Conservation (phyloP, 139 green algal species). For the Haematococcus lacustris region DNA sequence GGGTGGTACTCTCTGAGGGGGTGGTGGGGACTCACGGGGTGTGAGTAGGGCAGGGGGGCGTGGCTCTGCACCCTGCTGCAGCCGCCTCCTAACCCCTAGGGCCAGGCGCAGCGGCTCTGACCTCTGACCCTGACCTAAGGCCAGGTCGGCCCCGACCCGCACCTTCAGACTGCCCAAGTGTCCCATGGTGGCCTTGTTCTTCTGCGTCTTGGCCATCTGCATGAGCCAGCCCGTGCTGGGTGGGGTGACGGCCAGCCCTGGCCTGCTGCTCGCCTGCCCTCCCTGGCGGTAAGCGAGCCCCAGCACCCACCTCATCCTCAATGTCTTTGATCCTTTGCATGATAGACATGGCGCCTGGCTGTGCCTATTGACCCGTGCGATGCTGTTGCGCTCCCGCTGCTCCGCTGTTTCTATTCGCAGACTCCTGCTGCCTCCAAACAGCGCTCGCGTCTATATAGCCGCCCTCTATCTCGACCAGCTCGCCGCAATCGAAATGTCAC, state of each 20-base stretch:
- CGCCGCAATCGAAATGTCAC: background rate
- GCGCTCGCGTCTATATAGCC: no score
- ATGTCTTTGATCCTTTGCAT: constrained; percentile 69
- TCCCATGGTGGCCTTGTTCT: constrained; percentile 93
- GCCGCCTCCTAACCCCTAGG: no score
- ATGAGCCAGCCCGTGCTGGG: background rate
- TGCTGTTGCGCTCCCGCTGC: background rate
- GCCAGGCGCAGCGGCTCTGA: no score
- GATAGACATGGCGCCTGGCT: background rate
- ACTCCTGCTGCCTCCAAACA: no score
- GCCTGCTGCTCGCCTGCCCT: background rate
- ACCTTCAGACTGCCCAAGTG: constrained; percentile 93
- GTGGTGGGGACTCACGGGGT: no score
- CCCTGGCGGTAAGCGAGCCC: background rate
- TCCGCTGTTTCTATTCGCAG: no score
- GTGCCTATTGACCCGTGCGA: background rate
- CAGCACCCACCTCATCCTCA: constrained; percentile 57
- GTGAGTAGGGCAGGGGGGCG: no score
- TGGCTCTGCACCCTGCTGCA: background rate
- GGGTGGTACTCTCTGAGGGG: background rate
- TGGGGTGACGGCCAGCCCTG: background rate
- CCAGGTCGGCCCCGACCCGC: background rate
- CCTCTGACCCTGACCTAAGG: no score
- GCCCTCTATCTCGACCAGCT: background rate
- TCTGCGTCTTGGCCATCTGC: constrained; percentile 98